A percentile compares a stretch with the other conserved stretches of the same genome.
Evolutionary conservation across 495 filamentous ascomycete species (phyloP).

Genomic region (Penicillium taxi): DNA sequence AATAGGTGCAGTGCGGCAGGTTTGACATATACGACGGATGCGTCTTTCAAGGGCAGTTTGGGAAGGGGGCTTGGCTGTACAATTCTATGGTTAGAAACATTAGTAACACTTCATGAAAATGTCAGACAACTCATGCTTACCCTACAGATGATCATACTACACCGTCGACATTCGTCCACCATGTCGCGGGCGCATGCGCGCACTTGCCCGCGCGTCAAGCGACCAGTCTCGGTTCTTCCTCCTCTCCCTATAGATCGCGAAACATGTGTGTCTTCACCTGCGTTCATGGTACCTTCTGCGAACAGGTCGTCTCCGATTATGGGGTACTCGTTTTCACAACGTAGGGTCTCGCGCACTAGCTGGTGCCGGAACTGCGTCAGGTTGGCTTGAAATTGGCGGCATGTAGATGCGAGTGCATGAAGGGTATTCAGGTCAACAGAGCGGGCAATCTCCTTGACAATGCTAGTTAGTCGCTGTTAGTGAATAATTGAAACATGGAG

Average conservation of each 20-base stretch:
- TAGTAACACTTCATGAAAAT: not conserved
- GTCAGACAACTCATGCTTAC: conserved; percentile 44
- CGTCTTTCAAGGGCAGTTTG: conserved; percentile 53
- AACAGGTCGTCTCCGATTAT: conserved; percentile 35
- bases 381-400: conserved; percentile 67
- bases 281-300: conserved; percentile 23
- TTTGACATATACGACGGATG: conserved; percentile 68
- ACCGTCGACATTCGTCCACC: conserved; percentile 73
- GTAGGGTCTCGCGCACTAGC: conserved; percentile 64
- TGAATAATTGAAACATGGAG: not conserved
- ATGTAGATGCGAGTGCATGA: conserved; percentile 69
- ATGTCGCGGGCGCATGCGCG: conserved; percentile 75
- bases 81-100: conserved; percentile 52
- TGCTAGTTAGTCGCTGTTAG: conserved; percentile 26
- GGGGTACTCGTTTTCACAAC: conserved; percentile 63
- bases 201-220: conserved; percentile 55
- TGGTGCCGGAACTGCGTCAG: conserved; percentile 67
- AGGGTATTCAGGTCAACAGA: conserved; percentile 78
- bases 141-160: conserved; percentile 67
- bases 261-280: conserved; percentile 32
- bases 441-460: conserved; percentile 64
- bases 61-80: conserved; percentile 68
- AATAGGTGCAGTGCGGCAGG: conserved; percentile 62
- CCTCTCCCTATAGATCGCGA: conserved; percentile 28
- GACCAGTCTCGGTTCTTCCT: conserved; percentile 23